Evolutionary conservation across 2,329 filamentous ascomycete genomes (phyloP), one percentile per base, ranked within the genome.

Genomic region (Cladosporium sp.): DNA sequence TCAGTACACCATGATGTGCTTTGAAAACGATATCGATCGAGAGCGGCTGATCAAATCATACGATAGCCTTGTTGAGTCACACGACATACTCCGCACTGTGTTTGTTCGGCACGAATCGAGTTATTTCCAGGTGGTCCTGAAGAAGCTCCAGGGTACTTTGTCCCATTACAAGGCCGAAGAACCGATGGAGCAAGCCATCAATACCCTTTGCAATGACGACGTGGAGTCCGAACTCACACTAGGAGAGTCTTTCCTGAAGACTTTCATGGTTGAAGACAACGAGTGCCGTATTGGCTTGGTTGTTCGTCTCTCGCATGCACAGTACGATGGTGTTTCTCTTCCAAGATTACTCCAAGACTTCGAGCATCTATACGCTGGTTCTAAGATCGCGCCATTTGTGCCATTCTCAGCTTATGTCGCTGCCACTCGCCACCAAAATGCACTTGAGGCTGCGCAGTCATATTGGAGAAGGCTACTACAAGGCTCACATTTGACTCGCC

Each of bases 1-100:
- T 1, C 79, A 82, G 11, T 86, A 87, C 61, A 82, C 82, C 55
- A 73, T 83, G 54, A 80, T 87, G 65, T 81, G 81, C 66, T 77
- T 87, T 50, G 74, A 80, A 19, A 74, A 72, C 0, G 56, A 60
- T 0, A 69, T 85, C 10, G 70, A 84, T 48, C 61, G 73, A 11
- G 66, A 72, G 9, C 73, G 74, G 10, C 72, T 84, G 19, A 69
- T 77, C 32, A 55, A 67, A 14, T 74, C 74, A 44, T 83, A 79
- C 57, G 73, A 75, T 45, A 70, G 80, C 33, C 76, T 86, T 3
- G 78, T 86, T 1, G 67, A 52, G 70, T 75, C 53, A 70, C 73
- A 18, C 4, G 66, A 63, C 4, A 70, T 68, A 40, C 66, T 50
- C 13, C 65, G 73, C 2, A 74, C 72, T 5, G 62, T 70, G 2